These are phyloP conservation scores for Arachis monticola DNA, from an alignment of 331 rosid species.

Conservation along the genomic window DNA sequence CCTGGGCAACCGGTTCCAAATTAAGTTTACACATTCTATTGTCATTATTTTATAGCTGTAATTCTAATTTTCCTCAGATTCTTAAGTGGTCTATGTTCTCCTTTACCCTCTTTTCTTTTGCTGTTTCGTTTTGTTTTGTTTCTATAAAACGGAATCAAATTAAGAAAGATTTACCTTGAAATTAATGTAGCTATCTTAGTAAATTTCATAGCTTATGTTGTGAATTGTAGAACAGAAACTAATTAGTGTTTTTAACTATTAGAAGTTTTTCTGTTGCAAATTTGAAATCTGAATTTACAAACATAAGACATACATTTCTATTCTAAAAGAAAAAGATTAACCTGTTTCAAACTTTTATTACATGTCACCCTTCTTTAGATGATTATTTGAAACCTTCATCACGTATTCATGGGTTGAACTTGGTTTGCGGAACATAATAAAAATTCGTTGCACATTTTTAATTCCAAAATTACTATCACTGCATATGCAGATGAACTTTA, in stretches of 20 bases:
- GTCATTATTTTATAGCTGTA: slow-evolving; percentile 22
- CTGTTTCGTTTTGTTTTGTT: no score
- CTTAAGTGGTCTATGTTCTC: background rate
- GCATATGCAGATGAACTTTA: slow-evolving; percentile 12
- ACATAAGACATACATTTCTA: no score
- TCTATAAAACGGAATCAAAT: slow-evolving; percentile 16
- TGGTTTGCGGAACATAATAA: no score
- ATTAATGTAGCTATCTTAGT: background rate
- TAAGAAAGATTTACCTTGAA: slow-evolving; percentile 10
- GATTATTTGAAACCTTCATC: no score
- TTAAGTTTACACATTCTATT: slow-evolving; percentile 32
- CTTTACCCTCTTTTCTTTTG: background rate
- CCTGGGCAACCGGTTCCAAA: slow-evolving; percentile 31
- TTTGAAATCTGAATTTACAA: no score
- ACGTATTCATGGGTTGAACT: no score
- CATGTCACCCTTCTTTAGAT: no score
- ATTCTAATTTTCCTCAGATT: slow-evolving; percentile 22
- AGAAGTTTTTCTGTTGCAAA: no score
- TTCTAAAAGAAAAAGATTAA: no score
- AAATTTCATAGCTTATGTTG: background rate
- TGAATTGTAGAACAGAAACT: background rate
- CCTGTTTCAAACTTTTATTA: no score
- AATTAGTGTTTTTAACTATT: background rate
- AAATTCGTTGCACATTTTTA: background rate
- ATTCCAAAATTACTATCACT: slow-evolving; percentile 19